Evolutionary conservation across 441 rosid genomes (phyloP), one percentile per base, ranked within the genome.

Genomic region (Hypseocharis bilobata): DNA sequence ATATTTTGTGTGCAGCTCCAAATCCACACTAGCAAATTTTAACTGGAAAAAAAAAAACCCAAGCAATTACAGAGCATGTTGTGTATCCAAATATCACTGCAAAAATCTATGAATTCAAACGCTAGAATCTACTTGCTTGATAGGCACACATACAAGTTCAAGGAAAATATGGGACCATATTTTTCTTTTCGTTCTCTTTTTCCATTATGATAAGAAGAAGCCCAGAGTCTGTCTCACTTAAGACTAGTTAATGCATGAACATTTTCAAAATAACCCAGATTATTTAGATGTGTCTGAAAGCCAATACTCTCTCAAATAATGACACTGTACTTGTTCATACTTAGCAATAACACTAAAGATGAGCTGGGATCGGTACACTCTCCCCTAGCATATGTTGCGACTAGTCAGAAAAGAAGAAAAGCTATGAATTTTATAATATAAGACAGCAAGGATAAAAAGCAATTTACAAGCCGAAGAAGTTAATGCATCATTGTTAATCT

Each of bases 1-100:
- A 67, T 86, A 89, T 51, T 72, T 83, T 23, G 88, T 75, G 71
- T 92, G 98, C 69, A 92, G 83, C 69, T 92, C 95, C 85, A 92
- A 78, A 78, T 92, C 96, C 58, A 88, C 54, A 75, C 74, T 74
- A 17, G 96, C 89, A 70, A 89, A 82, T 67, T 78, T 84, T 74
- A 92, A 28, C 98, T 92, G 88, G 67, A 76, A 76, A 17, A 69
- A 52, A 32, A 64, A 65, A 36, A 57, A 61, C 2, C 60, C 26
- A 56, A 72, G 61, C 20, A 58, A 51, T 40, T 10, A 60, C 57
- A 29, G 23, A 42, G 34, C 27, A 14, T 13, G 45, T 27, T 11
- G 44, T 45, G 52, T 45, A 17, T 45, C 0, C 5, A n/a, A 14
- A 20, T 2, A 45, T 20, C 52, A 16, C 16, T 45, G 17, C 20